Evolutionary conservation across 768 basidiomycete genomes (phyloP), one percentile per base, ranked within the genome.

Genomic region (Lentinula guzmanii): DNA sequence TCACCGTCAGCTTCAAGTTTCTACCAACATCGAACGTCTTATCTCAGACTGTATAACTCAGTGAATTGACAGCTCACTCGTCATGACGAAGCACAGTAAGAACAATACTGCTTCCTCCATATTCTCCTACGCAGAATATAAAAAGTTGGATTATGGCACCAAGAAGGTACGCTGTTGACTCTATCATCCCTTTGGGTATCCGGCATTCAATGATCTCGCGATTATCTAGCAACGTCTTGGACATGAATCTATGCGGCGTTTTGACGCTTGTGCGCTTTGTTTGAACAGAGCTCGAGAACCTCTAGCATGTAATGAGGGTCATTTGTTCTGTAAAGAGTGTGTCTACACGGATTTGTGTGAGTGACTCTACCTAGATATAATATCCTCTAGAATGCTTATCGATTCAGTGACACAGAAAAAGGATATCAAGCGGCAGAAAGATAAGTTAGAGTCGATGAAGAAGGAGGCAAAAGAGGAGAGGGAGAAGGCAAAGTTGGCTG

Each of bases 291-390:
- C 92, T 5, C 77, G 91, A 52, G 89, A 94, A 56, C 93, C 96
- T 0, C 77, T 95, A 37, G 83, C 88, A 10, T 98, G 97, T 68
- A 72, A 77, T 33, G 83, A 91, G 55, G 97, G 97, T 0, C 97
- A 98, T 73, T 66, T 98, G 24, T 98, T 94, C 72, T 99, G 97
- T 81, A 93, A 90, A 70, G 96, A 98, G 75, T 98, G 97, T 68
- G 89, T 89, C 28, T 86, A 95, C 62, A 85, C 89, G 1, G 92
- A 95, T 69, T 83, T 96, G 33, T 71, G 90, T 91, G 75, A 70
- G 88, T 76, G 58, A 21, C 51, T 34, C 6, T 59, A 33, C 11
- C 1, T 39, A 16, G 5, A 28, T 45, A 7, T 33, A 10, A 43
- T 16, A n/a, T 13, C 9, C 15, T 31, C 18, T 39, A 54, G 33